phyloP scores from a whole-genome alignment of 2,329 filamentous ascomycete genomes.

The Xylariaceae sp. region DNA sequence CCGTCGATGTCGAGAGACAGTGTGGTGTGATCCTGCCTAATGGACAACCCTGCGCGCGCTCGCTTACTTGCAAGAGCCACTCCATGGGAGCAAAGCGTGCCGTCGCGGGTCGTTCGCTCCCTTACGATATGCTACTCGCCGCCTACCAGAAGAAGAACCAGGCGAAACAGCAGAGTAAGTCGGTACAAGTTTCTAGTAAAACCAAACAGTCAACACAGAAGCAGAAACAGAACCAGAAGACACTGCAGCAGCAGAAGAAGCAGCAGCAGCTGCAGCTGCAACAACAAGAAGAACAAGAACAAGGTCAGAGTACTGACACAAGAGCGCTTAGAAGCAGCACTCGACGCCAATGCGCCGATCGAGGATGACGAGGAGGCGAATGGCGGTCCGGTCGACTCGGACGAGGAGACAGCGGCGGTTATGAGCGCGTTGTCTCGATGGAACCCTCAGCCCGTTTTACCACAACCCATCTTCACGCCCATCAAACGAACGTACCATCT shows the following conservation, averaged over 20 bases:
- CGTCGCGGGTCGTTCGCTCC: constrained; percentile 78
- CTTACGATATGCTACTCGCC: constrained; percentile 86
- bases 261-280: no score
- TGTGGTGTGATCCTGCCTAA: constrained; percentile 84
- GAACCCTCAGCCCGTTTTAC: constrained; percentile 71
- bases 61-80: constrained; percentile 89
- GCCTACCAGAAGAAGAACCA: constrained; percentile 98
- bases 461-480: constrained; percentile 56
- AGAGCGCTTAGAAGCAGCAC: constrained; percentile 66
- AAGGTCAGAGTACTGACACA: constrained; percentile 12
- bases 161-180: constrained; percentile 90
- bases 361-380: constrained; percentile 81
- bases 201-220: not conserved
- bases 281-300: no score
- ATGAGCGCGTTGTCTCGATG: constrained; percentile 75
- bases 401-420: constrained; percentile 86
- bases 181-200: not conserved
- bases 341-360: constrained; percentile 87
- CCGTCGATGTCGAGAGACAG: constrained; percentile 89
- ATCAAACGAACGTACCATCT: constrained; percentile 60
- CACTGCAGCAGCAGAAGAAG: no score
- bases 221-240: no score
- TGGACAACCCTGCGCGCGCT: constrained; percentile 79
- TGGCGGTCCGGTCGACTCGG: constrained; percentile 78
- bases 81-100: constrained; percentile 91